Evolutionary conservation across 192 early-diverging fungal species (phyloP).

Genomic region (Radiomyces spectabilis): DNA sequence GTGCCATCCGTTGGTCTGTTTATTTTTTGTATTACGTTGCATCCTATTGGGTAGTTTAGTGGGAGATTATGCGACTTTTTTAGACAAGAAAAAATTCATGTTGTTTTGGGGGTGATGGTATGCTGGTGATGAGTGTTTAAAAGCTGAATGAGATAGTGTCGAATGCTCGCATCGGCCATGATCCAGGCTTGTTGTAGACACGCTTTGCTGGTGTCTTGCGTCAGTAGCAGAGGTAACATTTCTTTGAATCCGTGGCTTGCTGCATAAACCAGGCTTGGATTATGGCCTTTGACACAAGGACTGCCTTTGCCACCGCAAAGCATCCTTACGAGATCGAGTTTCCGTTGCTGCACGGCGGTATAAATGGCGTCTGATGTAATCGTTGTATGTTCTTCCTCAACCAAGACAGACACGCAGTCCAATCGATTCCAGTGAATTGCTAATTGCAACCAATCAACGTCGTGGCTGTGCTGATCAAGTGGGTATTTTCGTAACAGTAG

Average conservation of each 20-base stretch:
- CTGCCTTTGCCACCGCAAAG: conserved; percentile 8
- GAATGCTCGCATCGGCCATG: neutral
- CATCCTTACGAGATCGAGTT: conserved; percentile 18
- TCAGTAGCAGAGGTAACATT: conserved; percentile 10
- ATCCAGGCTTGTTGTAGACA: conserved; percentile 15
- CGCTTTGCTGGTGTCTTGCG: conserved; percentile 6
- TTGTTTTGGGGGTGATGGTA: too few species aligned
- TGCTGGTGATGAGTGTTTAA: too few species aligned
- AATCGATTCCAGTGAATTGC: conserved; percentile 23
- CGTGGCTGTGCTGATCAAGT: neutral
- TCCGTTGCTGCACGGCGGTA: conserved; percentile 23
- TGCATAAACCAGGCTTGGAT: conserved; percentile 16
- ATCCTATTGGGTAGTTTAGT: too few species aligned
- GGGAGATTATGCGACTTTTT: too few species aligned
- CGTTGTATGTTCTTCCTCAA: conserved; percentile 1
- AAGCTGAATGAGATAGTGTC: too few species aligned
- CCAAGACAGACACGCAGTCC: conserved; percentile 9
- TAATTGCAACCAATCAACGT: neutral
- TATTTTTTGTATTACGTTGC: too few species aligned
- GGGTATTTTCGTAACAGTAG: neutral
- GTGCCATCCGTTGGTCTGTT: too few species aligned
- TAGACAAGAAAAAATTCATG: too few species aligned
- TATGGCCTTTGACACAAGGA: conserved; percentile 8
- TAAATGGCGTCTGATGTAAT: conserved; percentile 3
- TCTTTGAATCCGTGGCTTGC: conserved; percentile 21